Evolutionary conservation across 768 basidiomycete genomes (phyloP), one percentile per base, ranked within the genome.

Genomic region (Suillus spraguei): DNA sequence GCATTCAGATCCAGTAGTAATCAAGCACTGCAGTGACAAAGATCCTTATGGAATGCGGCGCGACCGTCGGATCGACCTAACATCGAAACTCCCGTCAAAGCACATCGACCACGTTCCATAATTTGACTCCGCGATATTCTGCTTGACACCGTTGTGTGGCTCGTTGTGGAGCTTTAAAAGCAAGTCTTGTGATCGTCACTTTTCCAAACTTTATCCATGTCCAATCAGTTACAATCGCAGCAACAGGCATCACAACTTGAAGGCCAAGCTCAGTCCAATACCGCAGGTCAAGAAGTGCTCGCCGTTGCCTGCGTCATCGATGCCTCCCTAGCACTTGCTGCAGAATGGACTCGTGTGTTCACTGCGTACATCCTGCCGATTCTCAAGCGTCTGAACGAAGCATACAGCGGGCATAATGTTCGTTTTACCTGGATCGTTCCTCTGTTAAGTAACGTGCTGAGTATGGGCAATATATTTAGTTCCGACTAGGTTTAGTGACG

Each of bases 291-390:
- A 32, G 77, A 79, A 64, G 65, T 79, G 52, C 67, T 79, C 56
- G 85, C 87, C 20, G 73, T 90, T 36, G 85, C 82, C 0, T 81
- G 85, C 62, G 82, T 91, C 60, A 78, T 87, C 63, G 89, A 91
- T 59, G 82, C 86, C 1, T 89, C 90, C 6, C 72, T 85, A 2
- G 67, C 79, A 4, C 76, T 91, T 4, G 81, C 80, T 9, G 66
- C 76, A 3, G 83, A 87, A 69, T 90, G 88, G 88, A 64, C 69
- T 0, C 70, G 69, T 9, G 64, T 87, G 35, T 66, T 85, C 49
- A 42, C 63, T 10, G 79, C 82, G 6, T 90, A 89, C 71, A 67
- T 88, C 22, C 69, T 69, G 5, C 83, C 80, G 1, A 76, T 89
- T 61, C 68, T 89, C 59, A 82, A 79, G 61, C 84, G 88, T 39